A percentile compares a stretch with the other conserved stretches of the same genome.
phyloP scores from a whole-genome alignment of 2,329 filamentous ascomycete genomes.

The Didymella segeticola region DNA sequence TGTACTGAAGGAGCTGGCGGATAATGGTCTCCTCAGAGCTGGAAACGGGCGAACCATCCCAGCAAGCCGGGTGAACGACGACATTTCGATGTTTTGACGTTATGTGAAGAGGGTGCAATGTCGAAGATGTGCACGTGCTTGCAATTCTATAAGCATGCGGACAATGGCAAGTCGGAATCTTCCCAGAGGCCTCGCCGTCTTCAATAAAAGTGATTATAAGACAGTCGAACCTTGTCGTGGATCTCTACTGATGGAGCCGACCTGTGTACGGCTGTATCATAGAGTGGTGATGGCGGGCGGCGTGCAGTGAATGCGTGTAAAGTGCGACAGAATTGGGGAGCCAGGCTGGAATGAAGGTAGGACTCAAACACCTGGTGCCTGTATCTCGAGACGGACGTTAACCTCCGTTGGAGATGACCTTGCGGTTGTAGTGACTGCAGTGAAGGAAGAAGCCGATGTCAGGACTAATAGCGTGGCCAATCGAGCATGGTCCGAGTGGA shows the following conservation, averaged over 20 bases:
- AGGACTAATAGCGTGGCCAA: conserved; percentile 25
- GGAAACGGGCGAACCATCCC: conserved; percentile 20
- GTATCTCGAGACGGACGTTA: neutral
- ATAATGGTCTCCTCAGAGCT: conserved; percentile 1
- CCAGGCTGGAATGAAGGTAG: no score
- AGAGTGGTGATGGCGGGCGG: neutral
- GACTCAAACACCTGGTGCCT: no score
- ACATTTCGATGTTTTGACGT: conserved; percentile 7
- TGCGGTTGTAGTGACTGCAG: neutral
- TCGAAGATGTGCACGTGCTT: neutral
- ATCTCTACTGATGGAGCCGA: neutral
- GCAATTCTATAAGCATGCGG: neutral
- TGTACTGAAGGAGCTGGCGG: conserved; percentile 12
- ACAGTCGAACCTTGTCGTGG: neutral
- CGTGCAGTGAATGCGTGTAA: neutral
- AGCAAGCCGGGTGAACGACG: conserved; percentile 20
- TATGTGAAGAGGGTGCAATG: neutral
- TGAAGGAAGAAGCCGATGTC: conserved; percentile 25
- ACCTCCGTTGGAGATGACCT: neutral
- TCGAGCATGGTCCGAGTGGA: conserved; percentile 23
- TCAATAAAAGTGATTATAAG: neutral
- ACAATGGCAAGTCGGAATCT: no score
- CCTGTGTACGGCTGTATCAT: neutral
- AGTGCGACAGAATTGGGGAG: no score
- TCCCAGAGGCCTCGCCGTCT: no score